phyloP scores from a whole-genome alignment of 169 alveolate genomes.

The Eimeria necatrix region DNA sequence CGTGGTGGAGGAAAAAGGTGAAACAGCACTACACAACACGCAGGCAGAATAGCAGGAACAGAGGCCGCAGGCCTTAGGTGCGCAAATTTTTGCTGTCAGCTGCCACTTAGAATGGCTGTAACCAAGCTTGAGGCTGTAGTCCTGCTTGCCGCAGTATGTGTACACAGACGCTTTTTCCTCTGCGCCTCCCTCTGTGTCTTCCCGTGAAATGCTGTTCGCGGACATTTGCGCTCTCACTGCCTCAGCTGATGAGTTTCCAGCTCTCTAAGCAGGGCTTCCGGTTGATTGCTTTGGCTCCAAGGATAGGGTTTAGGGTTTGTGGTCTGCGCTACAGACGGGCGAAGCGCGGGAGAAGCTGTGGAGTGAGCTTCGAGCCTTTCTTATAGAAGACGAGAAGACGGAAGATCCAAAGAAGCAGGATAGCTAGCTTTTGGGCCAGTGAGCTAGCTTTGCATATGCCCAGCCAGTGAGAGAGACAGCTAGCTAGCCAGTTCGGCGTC shows the following conservation, averaged over 20 bases:
- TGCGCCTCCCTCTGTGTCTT: neutral
- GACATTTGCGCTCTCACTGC: neutral
- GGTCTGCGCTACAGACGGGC: slow-evolving; percentile 1
- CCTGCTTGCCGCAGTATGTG: neutral
- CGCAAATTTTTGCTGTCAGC: too few species aligned
- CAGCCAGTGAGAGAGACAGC: too few species aligned
- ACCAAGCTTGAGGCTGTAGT: neutral
- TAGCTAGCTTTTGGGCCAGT: neutral
- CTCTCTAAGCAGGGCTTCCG: neutral
- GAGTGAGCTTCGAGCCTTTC: slow-evolving; percentile 8
- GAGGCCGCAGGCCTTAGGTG: too few species aligned
- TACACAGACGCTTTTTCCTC: neutral
- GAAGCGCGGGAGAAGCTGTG: slow-evolving; percentile 32
- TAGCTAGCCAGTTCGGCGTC: too few species aligned
- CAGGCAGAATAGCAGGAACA: too few species aligned
- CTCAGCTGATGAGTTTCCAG: neutral
- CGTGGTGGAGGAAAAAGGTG: too few species aligned
- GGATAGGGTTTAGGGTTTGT: neutral
- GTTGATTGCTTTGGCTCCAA: neutral
- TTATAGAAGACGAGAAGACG: neutral
- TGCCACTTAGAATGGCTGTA: too few species aligned
- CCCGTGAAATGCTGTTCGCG: neutral
- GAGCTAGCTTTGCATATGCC: too few species aligned
- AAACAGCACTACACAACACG: too few species aligned
- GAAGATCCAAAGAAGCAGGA: neutral